Percentiles rank a stretch among this genome's conserved stretches.
These are phyloP conservation scores for Aquilaria agallochum DNA, from an alignment of 441 rosid genomes.

Conservation along the genomic window DNA sequence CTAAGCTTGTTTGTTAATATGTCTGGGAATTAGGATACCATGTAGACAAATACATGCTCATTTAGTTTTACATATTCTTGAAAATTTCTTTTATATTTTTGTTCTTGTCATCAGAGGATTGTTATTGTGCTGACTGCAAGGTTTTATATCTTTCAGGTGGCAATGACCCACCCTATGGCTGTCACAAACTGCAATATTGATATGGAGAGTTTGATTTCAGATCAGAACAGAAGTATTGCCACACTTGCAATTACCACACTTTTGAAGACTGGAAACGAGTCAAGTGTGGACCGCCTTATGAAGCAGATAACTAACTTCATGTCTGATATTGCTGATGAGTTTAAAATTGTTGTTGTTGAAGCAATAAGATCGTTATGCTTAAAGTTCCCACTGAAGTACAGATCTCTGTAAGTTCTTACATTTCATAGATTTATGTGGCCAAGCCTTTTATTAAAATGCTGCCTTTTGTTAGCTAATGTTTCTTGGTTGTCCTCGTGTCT, in stretches of 20 bases:
- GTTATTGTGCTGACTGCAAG: slow-evolving; percentile 11
- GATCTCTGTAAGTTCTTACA: slow-evolving; percentile 47
- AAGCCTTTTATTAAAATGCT: neutral
- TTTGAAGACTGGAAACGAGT: slow-evolving; percentile 89
- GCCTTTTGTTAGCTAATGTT: neutral
- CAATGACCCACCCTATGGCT: slow-evolving; percentile 95
- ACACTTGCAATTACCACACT: slow-evolving; percentile 92
- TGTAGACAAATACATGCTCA: no score
- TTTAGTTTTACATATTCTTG: neutral
- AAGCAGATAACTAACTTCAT: slow-evolving; percentile 91
- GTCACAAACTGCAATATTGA: slow-evolving; percentile 94
- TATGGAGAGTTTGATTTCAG: slow-evolving; percentile 92
- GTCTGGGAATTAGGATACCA: no score
- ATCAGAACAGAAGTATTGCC: slow-evolving; percentile 91
- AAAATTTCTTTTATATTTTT: neutral
- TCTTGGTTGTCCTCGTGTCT: slow-evolving; percentile 18
- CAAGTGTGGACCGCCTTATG: slow-evolving; percentile 88
- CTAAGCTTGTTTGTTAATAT: no score
- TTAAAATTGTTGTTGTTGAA: slow-evolving; percentile 92
- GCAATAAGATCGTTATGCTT: slow-evolving; percentile 84
- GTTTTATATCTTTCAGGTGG: slow-evolving; percentile 53
- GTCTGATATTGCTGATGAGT: slow-evolving; percentile 96
- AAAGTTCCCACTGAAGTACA: slow-evolving; percentile 85
- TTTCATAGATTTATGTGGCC: slow-evolving; percentile 15
- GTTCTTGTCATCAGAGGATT: no score